phyloP scores from a whole-genome alignment of 202 grass and related monocot genomes.

The Panicum hallii region DNA sequence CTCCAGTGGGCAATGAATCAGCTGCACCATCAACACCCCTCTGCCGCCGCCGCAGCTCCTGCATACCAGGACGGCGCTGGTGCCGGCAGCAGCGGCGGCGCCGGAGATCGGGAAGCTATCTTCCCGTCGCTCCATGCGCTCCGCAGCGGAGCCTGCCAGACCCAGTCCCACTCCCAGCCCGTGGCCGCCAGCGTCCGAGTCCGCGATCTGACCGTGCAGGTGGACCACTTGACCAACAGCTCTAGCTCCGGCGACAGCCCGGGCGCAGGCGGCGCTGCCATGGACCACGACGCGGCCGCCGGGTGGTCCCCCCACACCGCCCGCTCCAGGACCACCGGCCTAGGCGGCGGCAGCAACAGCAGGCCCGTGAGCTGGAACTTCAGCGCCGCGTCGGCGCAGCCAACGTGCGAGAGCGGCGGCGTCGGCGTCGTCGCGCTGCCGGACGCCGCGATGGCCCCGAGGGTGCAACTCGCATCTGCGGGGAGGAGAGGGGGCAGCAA shows the following conservation, averaged over 20 bases:
- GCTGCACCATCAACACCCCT: constrained; percentile 42
- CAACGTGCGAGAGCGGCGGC: background rate
- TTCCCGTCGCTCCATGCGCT: constrained; percentile 55
- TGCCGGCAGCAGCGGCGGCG: background rate
- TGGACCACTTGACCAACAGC: constrained; percentile 48
- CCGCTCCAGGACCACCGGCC: constrained; percentile 11
- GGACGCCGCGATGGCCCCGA: background rate
- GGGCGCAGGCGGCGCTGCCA: background rate
- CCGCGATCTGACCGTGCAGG: constrained; percentile 42
- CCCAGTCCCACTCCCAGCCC: background rate
- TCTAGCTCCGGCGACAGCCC: constrained; percentile 54
- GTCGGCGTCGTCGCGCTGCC: background rate
- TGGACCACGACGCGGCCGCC: constrained; percentile 38
- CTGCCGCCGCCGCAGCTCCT: background rate
- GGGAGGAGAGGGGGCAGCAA: constrained; percentile 15
- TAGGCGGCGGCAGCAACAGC: constrained; percentile 8
- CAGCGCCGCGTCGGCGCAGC: constrained; percentile 45
- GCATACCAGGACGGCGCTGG: background rate
- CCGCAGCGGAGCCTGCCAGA: background rate
- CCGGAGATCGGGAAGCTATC: background rate
- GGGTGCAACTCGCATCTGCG: background rate
- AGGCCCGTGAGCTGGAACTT: constrained; percentile 61
- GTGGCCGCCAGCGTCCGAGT: background rate
- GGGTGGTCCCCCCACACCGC: constrained; percentile 50
- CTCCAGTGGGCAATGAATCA: constrained; percentile 63